Percentiles rank a stretch among this genome's conserved stretches.
Conservation (phyloP, 345 rosid species). For the Syzygium jambos region DNA sequence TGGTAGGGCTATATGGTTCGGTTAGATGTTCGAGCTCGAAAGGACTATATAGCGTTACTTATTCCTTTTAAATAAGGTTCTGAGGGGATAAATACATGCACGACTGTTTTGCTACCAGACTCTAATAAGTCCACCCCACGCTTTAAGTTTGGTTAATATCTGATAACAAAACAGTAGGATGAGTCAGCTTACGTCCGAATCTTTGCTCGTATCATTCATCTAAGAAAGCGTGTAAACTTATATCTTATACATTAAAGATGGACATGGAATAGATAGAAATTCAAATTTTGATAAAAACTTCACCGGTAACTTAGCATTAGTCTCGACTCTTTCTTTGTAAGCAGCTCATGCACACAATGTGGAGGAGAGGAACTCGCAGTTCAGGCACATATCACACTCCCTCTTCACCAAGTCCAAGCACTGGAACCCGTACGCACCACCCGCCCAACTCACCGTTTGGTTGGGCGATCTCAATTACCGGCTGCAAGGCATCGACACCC, state of each 20-base stretch:
- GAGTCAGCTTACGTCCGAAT: neutral
- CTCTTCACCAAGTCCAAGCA: conserved; percentile 37
- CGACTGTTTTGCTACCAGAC: neutral
- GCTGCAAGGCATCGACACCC: conserved; percentile 35
- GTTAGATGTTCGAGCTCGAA: neutral
- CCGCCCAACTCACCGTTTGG: conserved; percentile 46
- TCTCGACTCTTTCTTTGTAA: neutral
- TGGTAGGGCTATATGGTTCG: neutral
- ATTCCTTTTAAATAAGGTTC: neutral
- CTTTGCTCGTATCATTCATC: neutral
- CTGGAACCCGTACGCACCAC: conserved; percentile 22
- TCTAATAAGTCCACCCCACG: neutral
- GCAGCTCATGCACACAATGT: conserved; percentile 45
- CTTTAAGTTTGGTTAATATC: neutral
- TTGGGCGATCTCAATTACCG: conserved; percentile 71
- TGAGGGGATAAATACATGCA: neutral
- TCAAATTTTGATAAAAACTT: neutral
- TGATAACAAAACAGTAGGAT: neutral
- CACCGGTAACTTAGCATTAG: neutral
- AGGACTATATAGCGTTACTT: neutral
- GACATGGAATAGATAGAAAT: neutral
- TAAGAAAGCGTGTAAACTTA: neutral
- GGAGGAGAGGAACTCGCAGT: conserved; percentile 31
- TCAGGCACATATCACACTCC: conserved; percentile 34
- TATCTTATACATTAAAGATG: neutral